Evolutionary conservation across 495 filamentous ascomycete genomes (phyloP).

Genomic region (Penicillium silybi): DNA sequence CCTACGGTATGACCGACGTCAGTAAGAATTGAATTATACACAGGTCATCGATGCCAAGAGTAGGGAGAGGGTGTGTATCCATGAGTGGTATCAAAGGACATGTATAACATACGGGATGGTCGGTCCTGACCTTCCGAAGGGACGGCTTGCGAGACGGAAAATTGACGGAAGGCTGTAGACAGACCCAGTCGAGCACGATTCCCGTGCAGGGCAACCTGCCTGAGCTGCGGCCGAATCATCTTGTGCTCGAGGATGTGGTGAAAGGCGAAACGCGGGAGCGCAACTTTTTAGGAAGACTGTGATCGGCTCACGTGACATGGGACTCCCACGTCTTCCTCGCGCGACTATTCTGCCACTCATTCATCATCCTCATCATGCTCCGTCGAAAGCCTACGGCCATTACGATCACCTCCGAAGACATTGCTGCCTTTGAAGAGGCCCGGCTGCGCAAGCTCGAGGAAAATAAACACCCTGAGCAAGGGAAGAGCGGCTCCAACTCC

Average conservation of each 20-base stretch:
- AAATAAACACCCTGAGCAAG: constrained; percentile 20
- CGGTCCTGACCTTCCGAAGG: constrained; percentile 17
- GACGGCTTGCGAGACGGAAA: constrained; percentile 25
- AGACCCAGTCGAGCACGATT: constrained; percentile 14
- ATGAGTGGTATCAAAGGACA: background rate
- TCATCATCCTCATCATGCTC: constrained; percentile 53
- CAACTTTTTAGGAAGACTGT: constrained; percentile 14
- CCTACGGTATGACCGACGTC: background rate
- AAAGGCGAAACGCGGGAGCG: constrained; percentile 3
- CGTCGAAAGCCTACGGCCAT: constrained; percentile 77
- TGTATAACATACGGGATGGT: constrained; percentile 25
- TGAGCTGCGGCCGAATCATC: constrained; percentile 33
- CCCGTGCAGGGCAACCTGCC: constrained; percentile 17
- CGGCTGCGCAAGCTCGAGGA: constrained; percentile 32
- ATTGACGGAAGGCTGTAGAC: constrained; percentile 20
- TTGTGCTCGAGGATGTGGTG: constrained; percentile 6
- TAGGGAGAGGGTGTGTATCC: background rate
- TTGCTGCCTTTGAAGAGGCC: constrained; percentile 69
- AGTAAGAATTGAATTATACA: background rate
- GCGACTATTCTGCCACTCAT: background rate
- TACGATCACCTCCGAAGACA: constrained; percentile 71
- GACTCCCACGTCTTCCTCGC: background rate
- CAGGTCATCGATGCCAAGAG: background rate
- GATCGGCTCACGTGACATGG: constrained; percentile 10
- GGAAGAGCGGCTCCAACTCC: constrained; percentile 15